A percentile compares a stretch with the other conserved stretches of the same genome.
phyloP scores from a whole-genome alignment of 371 early-diverging fungal genomes.

The Circinella minor region DNA sequence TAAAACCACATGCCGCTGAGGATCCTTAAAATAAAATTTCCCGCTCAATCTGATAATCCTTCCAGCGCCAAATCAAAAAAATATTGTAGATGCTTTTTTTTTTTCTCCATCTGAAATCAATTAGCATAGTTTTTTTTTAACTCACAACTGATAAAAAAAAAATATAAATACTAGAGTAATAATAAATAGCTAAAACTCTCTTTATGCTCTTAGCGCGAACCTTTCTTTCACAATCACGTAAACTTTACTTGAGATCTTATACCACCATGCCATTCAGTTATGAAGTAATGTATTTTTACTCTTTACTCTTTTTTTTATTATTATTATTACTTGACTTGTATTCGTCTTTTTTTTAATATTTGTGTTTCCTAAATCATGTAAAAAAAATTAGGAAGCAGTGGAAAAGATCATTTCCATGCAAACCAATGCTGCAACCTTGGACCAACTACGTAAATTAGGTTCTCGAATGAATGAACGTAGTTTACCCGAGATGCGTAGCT shows the following conservation, averaged over 20 bases:
- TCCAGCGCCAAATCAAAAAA: no score
- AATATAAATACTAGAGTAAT: no score
- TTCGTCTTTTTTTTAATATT: not conserved
- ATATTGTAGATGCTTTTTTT: no score
- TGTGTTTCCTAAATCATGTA: not conserved
- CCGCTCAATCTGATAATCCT: no score
- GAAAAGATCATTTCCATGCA: slow-evolving; percentile 79
- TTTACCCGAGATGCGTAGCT: slow-evolving; percentile 75
- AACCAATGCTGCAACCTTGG: slow-evolving; percentile 81
- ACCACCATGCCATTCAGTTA: slow-evolving; percentile 21
- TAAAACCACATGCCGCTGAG: no score
- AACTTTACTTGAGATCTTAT: slow-evolving; percentile 2
- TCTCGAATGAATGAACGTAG: slow-evolving; percentile 70
- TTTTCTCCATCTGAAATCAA: no score
- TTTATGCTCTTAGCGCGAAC: not conserved
- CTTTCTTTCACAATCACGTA: not conserved
- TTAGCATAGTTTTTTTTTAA: no score
- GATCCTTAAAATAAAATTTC: no score
- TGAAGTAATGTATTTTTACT: slow-evolving; percentile 5
- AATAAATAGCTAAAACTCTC: no score
- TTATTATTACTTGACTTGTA: not conserved
- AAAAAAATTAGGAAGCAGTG: slow-evolving; percentile 73
- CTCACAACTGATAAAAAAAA: no score
- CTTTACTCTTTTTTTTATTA: not conserved
- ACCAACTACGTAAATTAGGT: slow-evolving; percentile 73